These are phyloP conservation scores for Camelina neglecta DNA, from an alignment of 345 rosid species.

Conservation along the genomic window DNA sequence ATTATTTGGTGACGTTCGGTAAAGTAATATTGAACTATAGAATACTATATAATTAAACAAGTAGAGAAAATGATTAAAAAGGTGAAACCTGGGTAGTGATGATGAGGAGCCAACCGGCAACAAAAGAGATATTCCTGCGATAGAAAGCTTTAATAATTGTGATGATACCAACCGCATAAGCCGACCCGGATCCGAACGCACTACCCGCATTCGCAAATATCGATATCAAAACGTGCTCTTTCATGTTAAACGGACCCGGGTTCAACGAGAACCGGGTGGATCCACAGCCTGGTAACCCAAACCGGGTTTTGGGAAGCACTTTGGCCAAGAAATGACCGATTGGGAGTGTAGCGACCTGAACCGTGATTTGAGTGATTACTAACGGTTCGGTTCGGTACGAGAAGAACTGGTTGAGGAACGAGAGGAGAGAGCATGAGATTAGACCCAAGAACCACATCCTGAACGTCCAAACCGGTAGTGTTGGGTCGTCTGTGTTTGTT, in stretches of 20 bases:
- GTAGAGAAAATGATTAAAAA: background rate
- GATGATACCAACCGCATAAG: conserved; percentile 74
- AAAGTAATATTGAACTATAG: background rate
- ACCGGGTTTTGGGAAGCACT: conserved; percentile 61
- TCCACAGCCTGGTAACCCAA: conserved; percentile 65
- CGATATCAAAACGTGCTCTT: conserved; percentile 80
- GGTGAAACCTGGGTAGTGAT: background rate
- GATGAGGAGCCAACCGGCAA: conserved; percentile 43
- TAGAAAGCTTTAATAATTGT: conserved; percentile 80
- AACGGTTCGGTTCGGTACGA: conserved; percentile 85
- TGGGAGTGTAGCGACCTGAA: conserved; percentile 79
- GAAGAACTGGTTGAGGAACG: conserved; percentile 86
- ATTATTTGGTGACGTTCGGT: background rate
- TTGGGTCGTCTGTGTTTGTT: conserved; percentile 72
- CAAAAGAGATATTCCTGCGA: conserved; percentile 60
- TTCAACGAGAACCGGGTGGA: conserved; percentile 64
- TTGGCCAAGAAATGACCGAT: conserved; percentile 73
- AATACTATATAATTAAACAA: background rate
- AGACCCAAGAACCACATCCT: conserved; percentile 88
- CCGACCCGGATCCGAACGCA: conserved; percentile 75
- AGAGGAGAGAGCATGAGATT: conserved; percentile 66
- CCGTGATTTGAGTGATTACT: conserved; percentile 77
- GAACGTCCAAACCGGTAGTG: conserved; percentile 86
- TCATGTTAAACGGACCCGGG: conserved; percentile 86
- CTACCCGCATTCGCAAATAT: conserved; percentile 89